A percentile compares a stretch with the other conserved stretches of the same genome.
These are phyloP conservation scores for Conoideocrella luteorostrata DNA, from an alignment of 2,329 filamentous ascomycete species.

Conservation along the genomic window DNA sequence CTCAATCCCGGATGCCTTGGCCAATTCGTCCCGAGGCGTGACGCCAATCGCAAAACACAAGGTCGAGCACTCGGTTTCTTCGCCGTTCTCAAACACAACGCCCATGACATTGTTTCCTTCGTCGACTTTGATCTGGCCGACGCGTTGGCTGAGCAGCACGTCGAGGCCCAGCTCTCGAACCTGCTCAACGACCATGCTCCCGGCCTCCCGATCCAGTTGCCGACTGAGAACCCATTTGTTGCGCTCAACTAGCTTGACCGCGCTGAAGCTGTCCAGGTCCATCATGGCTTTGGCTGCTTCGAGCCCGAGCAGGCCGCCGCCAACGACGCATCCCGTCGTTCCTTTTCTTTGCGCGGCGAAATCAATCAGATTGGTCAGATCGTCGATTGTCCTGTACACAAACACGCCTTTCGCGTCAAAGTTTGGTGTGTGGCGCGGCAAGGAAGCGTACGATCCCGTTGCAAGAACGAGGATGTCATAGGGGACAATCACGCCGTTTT, in stretches of 20 bases:
- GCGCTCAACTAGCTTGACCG: constrained; percentile 74
- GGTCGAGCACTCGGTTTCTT: constrained; percentile 68
- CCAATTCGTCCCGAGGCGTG: constrained; percentile 72
- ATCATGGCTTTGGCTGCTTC: constrained; percentile 92
- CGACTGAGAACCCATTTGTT: constrained; percentile 77
- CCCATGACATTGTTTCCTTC: constrained; percentile 63
- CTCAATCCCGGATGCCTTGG: constrained; percentile 60
- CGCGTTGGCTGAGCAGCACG: constrained; percentile 69
- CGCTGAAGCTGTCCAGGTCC: constrained; percentile 67
- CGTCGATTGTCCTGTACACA: constrained; percentile 80
- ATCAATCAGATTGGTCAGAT: constrained; percentile 68
- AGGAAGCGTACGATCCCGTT: constrained; percentile 77
- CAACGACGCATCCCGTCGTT: constrained; percentile 68
- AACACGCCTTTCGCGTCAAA: constrained; percentile 79
- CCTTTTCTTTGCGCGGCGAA: constrained; percentile 63
- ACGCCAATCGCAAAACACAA: constrained; percentile 90
- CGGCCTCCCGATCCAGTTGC: constrained; percentile 77
- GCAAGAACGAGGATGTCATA: constrained; percentile 82
- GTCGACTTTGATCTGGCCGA: constrained; percentile 65
- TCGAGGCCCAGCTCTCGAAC: constrained; percentile 74
- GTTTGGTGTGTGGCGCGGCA: constrained; percentile 65
- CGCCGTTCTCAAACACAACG: constrained; percentile 74
- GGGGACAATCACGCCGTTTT: constrained; percentile 59
- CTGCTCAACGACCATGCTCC: constrained; percentile 74
- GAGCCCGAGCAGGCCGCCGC: constrained; percentile 76